phyloP scores from a whole-genome alignment of 371 early-diverging fungal genomes.

The Haplosporangium sp. region DNA sequence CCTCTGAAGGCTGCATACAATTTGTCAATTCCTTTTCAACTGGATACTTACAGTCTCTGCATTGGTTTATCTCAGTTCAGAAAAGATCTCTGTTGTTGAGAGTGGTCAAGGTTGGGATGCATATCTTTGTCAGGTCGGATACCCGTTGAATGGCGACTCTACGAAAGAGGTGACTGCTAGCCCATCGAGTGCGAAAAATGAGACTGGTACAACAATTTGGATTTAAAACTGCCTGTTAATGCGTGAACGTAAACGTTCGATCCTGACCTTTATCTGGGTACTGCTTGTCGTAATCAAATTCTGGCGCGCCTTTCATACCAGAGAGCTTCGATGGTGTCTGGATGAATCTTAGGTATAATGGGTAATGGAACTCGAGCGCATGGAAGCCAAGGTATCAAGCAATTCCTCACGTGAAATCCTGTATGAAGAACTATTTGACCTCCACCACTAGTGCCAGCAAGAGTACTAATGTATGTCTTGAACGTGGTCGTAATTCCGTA shows the following conservation, averaged over 20 bases:
- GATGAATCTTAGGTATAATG: not conserved
- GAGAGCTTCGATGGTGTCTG: constrained; percentile 1
- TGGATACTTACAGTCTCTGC: not conserved
- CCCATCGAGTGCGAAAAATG: not conserved
- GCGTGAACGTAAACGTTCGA: constrained; percentile 11
- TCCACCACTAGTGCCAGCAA: too few species aligned
- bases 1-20: constrained; percentile 1
- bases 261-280: constrained; percentile 16
- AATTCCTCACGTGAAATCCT: too few species aligned
- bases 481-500: too few species aligned
- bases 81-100: not conserved
- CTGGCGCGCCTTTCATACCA: not conserved
- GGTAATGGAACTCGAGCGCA: too few species aligned
- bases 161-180: not conserved
- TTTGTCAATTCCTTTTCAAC: not conserved
- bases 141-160: not conserved
- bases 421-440: too few species aligned
- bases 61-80: not conserved
- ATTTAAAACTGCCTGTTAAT: constrained; percentile 4
- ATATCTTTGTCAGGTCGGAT: constrained; percentile 3
- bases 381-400: too few species aligned
- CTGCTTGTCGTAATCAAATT: constrained; percentile 10
- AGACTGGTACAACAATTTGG: not conserved
- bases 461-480: too few species aligned
- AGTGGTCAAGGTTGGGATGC: not conserved